Conservation (phyloP, 257 asterid genomes). For the Buddleja alternifolia region DNA sequence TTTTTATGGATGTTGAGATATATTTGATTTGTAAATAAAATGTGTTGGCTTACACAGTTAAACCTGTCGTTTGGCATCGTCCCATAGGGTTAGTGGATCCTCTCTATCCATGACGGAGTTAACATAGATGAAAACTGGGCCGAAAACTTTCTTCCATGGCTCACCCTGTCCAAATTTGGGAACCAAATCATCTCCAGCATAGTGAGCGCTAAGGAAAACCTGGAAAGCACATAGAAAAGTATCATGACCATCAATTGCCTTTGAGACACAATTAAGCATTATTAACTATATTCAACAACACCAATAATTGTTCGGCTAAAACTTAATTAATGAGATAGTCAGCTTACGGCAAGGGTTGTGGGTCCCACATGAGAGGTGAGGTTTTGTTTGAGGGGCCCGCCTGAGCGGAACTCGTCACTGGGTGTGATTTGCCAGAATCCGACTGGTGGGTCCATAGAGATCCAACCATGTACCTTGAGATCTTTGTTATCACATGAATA, state of each 20-base stretch:
- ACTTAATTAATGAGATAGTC: neutral
- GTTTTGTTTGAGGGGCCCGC: conserved; percentile 89
- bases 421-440: conserved; percentile 95
- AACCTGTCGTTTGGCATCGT: conserved; percentile 80
- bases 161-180: conserved; percentile 59
- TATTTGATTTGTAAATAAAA: neutral
- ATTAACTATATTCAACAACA: neutral
- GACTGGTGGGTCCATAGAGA: conserved; percentile 61
- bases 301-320: conserved; percentile 11
- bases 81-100: conserved; percentile 58
- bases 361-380: conserved; percentile 97
- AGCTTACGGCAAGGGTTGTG: conserved; percentile 68
- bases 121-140: conserved; percentile 74
- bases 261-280: neutral
- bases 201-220: conserved; percentile 71
- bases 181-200: conserved; percentile 62
- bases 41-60: neutral
- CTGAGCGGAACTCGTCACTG: conserved; percentile 81
- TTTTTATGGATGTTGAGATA: neutral
- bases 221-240: conserved; percentile 27
- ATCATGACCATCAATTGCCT: no score
- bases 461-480: conserved; percentile 78
- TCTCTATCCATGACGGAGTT: conserved; percentile 51
- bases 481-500: conserved; percentile 86
- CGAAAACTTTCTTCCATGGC: conserved; percentile 84